A percentile compares a stretch with the other conserved stretches of the same genome.
phyloP scores from a whole-genome alignment of 768 basidiomycete species.

The Podaxis carcinomalis region DNA sequence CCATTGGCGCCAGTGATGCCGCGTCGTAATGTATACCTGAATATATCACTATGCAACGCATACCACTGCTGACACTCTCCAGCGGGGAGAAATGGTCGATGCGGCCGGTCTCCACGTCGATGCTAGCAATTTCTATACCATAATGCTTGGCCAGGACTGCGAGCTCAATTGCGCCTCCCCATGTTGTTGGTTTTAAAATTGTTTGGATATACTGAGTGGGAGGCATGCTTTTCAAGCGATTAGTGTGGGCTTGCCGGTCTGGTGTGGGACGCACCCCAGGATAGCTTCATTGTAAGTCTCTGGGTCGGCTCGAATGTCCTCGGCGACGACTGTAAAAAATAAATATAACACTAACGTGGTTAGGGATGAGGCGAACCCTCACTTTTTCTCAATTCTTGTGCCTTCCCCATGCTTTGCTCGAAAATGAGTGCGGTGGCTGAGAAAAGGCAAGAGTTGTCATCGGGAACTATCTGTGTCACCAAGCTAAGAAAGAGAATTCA shows the following conservation, averaged over 20 bases:
- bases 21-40: constrained; percentile 98
- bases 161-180: constrained; percentile 97
- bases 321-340: constrained; percentile 63
- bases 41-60: constrained; percentile 78
- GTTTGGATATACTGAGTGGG: constrained; percentile 71
- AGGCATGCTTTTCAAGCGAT: constrained; percentile 35
- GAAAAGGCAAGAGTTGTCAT: constrained; percentile 96
- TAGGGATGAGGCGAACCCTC: constrained; percentile 18
- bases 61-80: constrained; percentile 30
- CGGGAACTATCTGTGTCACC: constrained; percentile 71
- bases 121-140: constrained; percentile 78
- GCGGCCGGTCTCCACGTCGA: constrained; percentile 91
- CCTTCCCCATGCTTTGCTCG: constrained; percentile 74
- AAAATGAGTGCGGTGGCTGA: constrained; percentile 83
- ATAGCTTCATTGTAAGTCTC: constrained; percentile 80
- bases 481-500: background rate
- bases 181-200: constrained; percentile 74
- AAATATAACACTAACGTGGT: background rate
- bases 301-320: constrained; percentile 69
- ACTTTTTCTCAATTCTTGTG: constrained; percentile 72
- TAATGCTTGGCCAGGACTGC: constrained; percentile 81
- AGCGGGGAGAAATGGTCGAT: constrained; percentile 76
- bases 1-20: constrained; percentile 73
- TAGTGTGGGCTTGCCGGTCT: background rate
- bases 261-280: constrained; percentile 57